Base-by-base conservation (phyloP, 495 filamentous ascomycete species). In the Xylaria scruposa region DNA sequence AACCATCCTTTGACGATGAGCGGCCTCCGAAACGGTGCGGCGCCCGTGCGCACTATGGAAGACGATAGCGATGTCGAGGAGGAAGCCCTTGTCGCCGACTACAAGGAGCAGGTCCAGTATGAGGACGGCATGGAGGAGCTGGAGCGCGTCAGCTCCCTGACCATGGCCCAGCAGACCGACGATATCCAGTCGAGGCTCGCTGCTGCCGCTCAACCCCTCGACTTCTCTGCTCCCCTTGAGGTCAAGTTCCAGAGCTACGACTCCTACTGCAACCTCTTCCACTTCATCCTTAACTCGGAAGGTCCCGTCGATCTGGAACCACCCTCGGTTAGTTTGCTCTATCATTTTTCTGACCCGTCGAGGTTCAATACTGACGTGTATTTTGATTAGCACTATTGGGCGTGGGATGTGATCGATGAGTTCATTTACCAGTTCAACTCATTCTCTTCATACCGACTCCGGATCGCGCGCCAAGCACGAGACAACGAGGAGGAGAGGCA, bases 341-440 rank as follows among this genome's bases (percentile, higher is more conserved):
- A 17, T 44, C 29, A 15, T 26, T 15, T 33, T 46, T 7, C 26
- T 40, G 40, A 24, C 63, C 58, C 58, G 21, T 21, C 42, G 31
- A 33, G 8, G 51, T 17, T 31, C 7, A 31, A 67, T 61, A 67
- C 80, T 79, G 67, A 78, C 68, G 24, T 58, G 9, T 47, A 78
- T 58, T 17, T 54, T 29, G 4, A 67, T 82, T 83, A 99, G 96
- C 95, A 97, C 84, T 97, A 94, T 85, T 99, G 96, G 96, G 97
- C 96, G 21, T 99, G 97, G 96, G 96, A 99, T 84, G 97, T 98
- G 71, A 98, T 99, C 82, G 96, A 99, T 78, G 96, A 99, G 80
- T 99, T 99, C 85, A 98, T 99, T 84, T 99, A 99, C 87, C 96
- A 99, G 83, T 99, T 99, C 87, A 98, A 99, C 86, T 97, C 94